phyloP scores from a whole-genome alignment of 1,284 basidiomycete species.

The Rhizoctonia solani region DNA sequence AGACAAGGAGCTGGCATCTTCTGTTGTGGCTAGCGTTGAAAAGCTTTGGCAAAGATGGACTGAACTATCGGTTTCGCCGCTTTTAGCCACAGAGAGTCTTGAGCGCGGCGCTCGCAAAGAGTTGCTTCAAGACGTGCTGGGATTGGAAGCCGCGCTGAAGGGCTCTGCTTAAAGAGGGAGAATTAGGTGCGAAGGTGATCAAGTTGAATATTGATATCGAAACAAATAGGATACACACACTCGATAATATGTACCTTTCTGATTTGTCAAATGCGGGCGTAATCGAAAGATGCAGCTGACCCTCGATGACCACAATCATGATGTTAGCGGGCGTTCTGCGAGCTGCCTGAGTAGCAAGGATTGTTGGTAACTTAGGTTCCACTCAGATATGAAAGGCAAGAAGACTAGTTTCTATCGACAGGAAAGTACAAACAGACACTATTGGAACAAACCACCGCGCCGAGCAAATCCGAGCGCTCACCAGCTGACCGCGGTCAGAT shows the following conservation, averaged over 20 bases:
- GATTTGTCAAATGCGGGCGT: too few species aligned
- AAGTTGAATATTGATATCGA: background rate
- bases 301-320: too few species aligned
- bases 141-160: constrained; percentile 55
- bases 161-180: background rate
- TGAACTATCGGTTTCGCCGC: constrained; percentile 76
- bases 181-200: background rate
- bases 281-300: too few species aligned
- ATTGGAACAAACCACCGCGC: background rate
- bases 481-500: constrained; percentile 26
- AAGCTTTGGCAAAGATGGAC: constrained; percentile 74
- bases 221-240: too few species aligned
- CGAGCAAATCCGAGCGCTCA: constrained; percentile 24
- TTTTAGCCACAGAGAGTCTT: constrained; percentile 75
- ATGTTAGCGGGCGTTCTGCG: too few species aligned
- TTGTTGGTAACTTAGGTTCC: background rate
- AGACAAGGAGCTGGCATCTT: constrained; percentile 43
- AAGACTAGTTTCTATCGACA: constrained; percentile 4
- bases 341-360: too few species aligned
- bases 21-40: constrained; percentile 58
- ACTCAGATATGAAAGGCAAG: background rate
- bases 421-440: constrained; percentile 26
- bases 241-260: too few species aligned
- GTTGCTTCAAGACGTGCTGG: constrained; percentile 60
- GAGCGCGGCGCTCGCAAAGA: constrained; percentile 74